Evolutionary conservation across 1,284 basidiomycete species (phyloP).

Genomic region (Somion occarium): DNA sequence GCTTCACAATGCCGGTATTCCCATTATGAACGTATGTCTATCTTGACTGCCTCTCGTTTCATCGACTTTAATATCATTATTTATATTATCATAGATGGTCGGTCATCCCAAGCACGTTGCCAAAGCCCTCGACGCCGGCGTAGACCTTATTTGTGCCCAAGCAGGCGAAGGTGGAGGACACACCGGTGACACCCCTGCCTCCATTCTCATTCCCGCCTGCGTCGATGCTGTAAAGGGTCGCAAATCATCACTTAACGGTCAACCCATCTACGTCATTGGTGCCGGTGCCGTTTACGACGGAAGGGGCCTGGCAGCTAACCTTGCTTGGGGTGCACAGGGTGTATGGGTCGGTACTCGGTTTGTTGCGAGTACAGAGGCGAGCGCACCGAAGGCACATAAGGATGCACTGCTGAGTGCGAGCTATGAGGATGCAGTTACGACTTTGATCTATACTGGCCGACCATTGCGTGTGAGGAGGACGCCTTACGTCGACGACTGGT

Average conservation of each 20-base stretch:
- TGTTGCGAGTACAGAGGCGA: slow-evolving; percentile 78
- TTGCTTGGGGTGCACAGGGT: slow-evolving; percentile 82
- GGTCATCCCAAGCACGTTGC: slow-evolving; percentile 83
- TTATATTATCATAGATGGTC: slow-evolving; percentile 57
- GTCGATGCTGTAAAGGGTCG: slow-evolving; percentile 76
- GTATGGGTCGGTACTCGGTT: slow-evolving; percentile 75
- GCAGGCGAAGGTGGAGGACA: slow-evolving; percentile 86
- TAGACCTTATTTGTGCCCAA: slow-evolving; percentile 88
- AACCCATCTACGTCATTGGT: slow-evolving; percentile 78
- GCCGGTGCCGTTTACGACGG: slow-evolving; percentile 88
- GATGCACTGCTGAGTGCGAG: slow-evolving; percentile 62
- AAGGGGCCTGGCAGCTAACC: slow-evolving; percentile 78
- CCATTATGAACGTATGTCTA: slow-evolving; percentile 70
- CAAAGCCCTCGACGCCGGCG: slow-evolving; percentile 77
- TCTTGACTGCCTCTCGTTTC: neutral
- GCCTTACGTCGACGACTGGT: slow-evolving; percentile 79
- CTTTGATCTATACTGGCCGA: slow-evolving; percentile 84
- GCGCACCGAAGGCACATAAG: slow-evolving; percentile 81
- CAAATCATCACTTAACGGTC: slow-evolving; percentile 73
- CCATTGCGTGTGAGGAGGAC: slow-evolving; percentile 82
- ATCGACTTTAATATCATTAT: neutral
- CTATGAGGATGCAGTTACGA: slow-evolving; percentile 70
- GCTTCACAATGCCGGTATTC: slow-evolving; percentile 76
- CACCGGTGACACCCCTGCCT: slow-evolving; percentile 70
- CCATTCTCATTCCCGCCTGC: slow-evolving; percentile 80